phyloP scores from a whole-genome alignment of 192 early-diverging fungal species.

The Piromyces sp. region DNA sequence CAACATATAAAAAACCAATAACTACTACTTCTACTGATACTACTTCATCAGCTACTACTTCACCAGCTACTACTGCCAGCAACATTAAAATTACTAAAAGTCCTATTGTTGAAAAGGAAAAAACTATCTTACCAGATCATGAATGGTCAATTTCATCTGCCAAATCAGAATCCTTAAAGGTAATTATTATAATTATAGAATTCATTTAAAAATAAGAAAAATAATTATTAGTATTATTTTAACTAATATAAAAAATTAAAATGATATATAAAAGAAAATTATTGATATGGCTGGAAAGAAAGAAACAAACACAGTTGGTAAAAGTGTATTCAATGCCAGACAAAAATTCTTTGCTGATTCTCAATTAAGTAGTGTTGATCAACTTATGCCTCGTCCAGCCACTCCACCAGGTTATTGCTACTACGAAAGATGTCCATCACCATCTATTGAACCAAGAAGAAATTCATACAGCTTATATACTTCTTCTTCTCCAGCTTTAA shows the following conservation, averaged over 20 bases:
- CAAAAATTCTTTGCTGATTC: not conserved
- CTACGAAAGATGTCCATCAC: not conserved
- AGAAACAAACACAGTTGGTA: not conserved
- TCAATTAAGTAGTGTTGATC: not conserved
- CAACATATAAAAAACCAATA: not conserved
- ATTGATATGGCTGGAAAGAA: not conserved
- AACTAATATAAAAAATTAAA: too few species aligned
- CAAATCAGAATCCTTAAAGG: not conserved
- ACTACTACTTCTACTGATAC: not conserved
- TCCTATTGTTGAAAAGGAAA: not conserved
- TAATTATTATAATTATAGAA: not conserved
- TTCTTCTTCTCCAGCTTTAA: not conserved
- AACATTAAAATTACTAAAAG: not conserved
- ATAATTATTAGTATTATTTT: not conserved
- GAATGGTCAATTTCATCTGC: not conserved
- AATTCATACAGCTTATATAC: not conserved
- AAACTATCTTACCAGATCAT: not conserved
- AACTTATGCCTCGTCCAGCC: not conserved
- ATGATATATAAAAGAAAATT: not conserved
- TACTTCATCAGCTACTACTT: not conserved
- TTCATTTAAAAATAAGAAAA: too few species aligned
- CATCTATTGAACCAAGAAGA: not conserved
- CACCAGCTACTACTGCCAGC: not conserved
- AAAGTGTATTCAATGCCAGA: not conserved
- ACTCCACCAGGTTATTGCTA: not conserved